Conservation (phyloP, 306 rosid species). For the Dryas drummondii region DNA sequence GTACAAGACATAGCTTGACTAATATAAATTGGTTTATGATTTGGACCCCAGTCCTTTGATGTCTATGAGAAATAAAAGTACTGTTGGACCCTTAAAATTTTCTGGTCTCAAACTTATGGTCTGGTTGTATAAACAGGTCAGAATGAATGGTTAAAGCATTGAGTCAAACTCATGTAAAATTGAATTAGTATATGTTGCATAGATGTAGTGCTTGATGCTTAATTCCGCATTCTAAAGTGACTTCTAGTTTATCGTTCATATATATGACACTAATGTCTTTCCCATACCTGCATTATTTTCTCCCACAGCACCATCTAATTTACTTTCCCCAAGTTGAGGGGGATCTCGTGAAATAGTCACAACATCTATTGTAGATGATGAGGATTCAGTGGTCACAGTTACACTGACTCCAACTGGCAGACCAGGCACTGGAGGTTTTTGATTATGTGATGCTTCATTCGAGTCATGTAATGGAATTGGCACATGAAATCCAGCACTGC, state of each 20-base stretch:
- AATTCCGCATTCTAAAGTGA: background rate
- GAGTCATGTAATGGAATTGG: conserved; percentile 16
- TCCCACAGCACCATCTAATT: background rate
- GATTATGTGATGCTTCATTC: conserved; percentile 14
- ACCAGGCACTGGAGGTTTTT: conserved; percentile 16
- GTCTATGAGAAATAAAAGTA: too few relatives aligned
- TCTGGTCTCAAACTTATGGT: too few relatives aligned
- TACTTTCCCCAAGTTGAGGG: background rate
- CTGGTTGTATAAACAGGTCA: too few relatives aligned
- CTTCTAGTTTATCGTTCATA: background rate
- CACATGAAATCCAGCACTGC: conserved; percentile 14
- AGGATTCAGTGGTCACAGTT: conserved; percentile 14
- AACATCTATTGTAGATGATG: conserved; percentile 6
- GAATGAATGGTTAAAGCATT: too few relatives aligned
- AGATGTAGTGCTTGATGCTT: background rate
- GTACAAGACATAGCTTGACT: background rate
- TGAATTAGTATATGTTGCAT: background rate
- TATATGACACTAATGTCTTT: background rate
- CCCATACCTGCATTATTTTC: conserved; percentile 10
- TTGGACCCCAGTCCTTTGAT: too few relatives aligned
- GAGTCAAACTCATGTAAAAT: background rate
- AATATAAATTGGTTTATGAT: background rate
- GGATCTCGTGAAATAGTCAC: background rate
- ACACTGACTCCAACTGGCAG: conserved; percentile 18
- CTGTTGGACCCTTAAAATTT: too few relatives aligned